Evolutionary conservation across 2,329 filamentous ascomycete species (phyloP).

Genomic region (Trichoderma lentiforme): DNA sequence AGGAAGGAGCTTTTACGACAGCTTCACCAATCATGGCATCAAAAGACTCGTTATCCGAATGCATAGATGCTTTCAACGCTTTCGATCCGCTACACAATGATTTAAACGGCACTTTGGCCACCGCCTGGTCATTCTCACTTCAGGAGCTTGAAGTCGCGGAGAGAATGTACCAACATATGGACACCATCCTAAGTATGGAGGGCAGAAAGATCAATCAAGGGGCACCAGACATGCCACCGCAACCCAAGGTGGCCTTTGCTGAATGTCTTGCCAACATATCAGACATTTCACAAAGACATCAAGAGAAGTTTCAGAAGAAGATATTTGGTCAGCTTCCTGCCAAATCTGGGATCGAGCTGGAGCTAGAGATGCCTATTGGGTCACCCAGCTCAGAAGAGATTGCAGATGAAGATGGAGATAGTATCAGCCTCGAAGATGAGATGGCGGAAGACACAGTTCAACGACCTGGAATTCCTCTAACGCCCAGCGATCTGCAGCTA

Average conservation of each 20-base stretch:
- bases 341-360: constrained; percentile 11
- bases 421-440: background rate
- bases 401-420: background rate
- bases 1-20: background rate
- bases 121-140: background rate
- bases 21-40: background rate
- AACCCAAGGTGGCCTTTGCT: background rate
- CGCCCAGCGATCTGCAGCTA: background rate
- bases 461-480: background rate
- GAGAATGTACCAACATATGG: constrained; percentile 6
- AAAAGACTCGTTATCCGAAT: background rate
- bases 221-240: background rate
- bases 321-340: background rate
- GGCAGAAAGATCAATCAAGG: background rate
- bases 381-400: background rate
- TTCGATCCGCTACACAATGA: constrained; percentile 1
- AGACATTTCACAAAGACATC: background rate
- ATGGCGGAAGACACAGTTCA: background rate
- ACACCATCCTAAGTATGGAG: background rate
- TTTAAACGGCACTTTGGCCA: background rate
- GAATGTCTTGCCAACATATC: background rate
- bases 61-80: constrained; percentile 14
- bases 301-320: background rate
- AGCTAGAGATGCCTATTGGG: constrained; percentile 4
- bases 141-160: constrained; percentile 2